A percentile compares a stretch with the other conserved stretches of the same genome.
These are phyloP conservation scores for Tetrapisispora phaffii DNA, from an alignment of 805 yeast species.

Conservation along the genomic window DNA sequence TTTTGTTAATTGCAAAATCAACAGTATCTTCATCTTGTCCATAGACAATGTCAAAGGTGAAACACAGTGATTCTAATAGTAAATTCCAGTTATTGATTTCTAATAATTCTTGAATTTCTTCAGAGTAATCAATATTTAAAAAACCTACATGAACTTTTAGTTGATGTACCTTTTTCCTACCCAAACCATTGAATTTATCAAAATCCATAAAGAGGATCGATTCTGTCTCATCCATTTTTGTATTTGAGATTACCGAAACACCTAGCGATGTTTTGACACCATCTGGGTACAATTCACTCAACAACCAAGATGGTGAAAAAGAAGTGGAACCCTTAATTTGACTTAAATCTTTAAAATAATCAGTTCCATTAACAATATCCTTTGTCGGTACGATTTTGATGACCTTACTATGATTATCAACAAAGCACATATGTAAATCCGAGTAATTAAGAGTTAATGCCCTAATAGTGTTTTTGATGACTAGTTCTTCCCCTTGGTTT, in stretches of 20 bases:
- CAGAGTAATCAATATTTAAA: slow-evolving; percentile 25
- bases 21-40: slow-evolving; percentile 25
- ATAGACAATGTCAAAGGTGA: slow-evolving; percentile 22
- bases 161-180: slow-evolving; percentile 19
- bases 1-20: slow-evolving; percentile 5
- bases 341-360: not conserved
- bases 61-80: slow-evolving; percentile 24
- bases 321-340: not conserved
- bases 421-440: slow-evolving; percentile 13
- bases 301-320: slow-evolving; percentile 16
- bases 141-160: slow-evolving; percentile 28
- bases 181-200: slow-evolving; percentile 10
- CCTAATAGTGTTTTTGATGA: slow-evolving; percentile 17
- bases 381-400: slow-evolving; percentile 4
- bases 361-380: not conserved
- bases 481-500: slow-evolving; percentile 3
- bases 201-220: slow-evolving; percentile 21
- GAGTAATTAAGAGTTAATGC: slow-evolving; percentile 17
- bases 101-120: slow-evolving; percentile 20
- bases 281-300: slow-evolving; percentile 6
- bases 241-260: slow-evolving; percentile 19
- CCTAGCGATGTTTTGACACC: slow-evolving; percentile 9
- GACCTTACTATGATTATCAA: slow-evolving; percentile 14
- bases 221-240: slow-evolving; percentile 16
- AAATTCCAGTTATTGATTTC: slow-evolving; percentile 25